phyloP scores from a whole-genome alignment of 495 filamentous ascomycete genomes.

The Podospora appendiculata region DNA sequence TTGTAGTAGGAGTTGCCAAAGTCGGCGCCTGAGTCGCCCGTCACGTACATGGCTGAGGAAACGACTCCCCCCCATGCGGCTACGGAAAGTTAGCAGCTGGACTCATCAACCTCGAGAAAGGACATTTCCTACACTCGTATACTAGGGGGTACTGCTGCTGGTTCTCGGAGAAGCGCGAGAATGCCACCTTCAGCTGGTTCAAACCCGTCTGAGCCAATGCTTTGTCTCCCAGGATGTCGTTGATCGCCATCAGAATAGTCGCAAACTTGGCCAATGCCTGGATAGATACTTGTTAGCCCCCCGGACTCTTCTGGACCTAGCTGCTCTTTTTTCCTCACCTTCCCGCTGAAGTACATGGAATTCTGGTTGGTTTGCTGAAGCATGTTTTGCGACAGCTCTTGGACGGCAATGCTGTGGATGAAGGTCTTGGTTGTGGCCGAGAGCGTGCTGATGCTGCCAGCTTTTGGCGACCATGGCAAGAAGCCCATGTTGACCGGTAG shows the following conservation, averaged over 20 bases:
- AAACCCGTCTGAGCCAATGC: constrained; percentile 55
- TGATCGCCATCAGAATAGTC: constrained; percentile 57
- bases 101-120: no score
- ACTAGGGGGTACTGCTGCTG: constrained; percentile 69
- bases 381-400: constrained; percentile 70
- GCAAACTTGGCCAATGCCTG: constrained; percentile 83
- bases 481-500: constrained; percentile 69
- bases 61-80: constrained; percentile 78
- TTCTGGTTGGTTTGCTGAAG: constrained; percentile 61
- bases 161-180: constrained; percentile 70
- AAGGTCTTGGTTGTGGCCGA: constrained; percentile 41
- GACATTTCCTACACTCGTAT: constrained; percentile 71
- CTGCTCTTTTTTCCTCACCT: constrained; percentile 35
- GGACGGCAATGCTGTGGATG: constrained; percentile 49
- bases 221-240: constrained; percentile 55
- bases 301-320: background rate
- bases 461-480: constrained; percentile 59
- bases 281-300: constrained; percentile 11
- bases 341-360: constrained; percentile 94
- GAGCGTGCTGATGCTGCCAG: constrained; percentile 43
- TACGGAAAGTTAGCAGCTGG: background rate
- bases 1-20: constrained; percentile 87
- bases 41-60: constrained; percentile 70
- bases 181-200: constrained; percentile 62
- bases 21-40: constrained; percentile 60